Evolutionary conservation across 306 rosid species (phyloP).

Genomic region (Fagus crenata): DNA sequence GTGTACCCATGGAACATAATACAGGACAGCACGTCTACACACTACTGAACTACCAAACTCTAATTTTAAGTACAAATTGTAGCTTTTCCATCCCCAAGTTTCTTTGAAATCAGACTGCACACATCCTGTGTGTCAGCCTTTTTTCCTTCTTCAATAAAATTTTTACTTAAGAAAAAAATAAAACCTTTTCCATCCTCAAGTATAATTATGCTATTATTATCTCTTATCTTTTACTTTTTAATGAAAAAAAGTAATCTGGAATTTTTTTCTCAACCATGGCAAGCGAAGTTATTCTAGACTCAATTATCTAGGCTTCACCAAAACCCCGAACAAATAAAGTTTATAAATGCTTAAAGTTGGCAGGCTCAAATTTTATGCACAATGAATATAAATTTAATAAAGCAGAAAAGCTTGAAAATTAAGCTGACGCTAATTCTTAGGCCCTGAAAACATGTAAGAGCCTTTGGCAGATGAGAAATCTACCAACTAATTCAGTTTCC

Average conservation of each 20-base stretch:
- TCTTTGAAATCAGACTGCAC: too few species aligned
- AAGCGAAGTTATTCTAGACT: background rate
- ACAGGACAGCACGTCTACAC: too few species aligned
- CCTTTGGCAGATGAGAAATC: too few species aligned
- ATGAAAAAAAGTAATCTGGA: background rate
- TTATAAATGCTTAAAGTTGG: background rate
- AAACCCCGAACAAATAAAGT: background rate
- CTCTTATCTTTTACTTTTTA: background rate
- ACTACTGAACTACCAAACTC: too few species aligned
- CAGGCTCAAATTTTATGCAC: background rate
- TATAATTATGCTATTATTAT: background rate
- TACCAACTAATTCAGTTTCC: too few species aligned
- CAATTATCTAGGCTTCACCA: background rate
- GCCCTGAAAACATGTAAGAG: too few species aligned
- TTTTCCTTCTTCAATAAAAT: too few species aligned
- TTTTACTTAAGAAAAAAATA: background rate
- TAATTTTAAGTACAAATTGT: too few species aligned
- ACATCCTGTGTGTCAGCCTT: too few species aligned
- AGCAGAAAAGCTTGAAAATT: slow-evolving; percentile 2
- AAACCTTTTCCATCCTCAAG: background rate
- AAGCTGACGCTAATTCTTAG: background rate
- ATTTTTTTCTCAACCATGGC: background rate
- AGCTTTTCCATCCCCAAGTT: too few species aligned
- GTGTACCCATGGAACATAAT: background rate
- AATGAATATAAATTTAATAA: background rate